Conservation (phyloP, 164 flowering plant species). For the Cinnamomum micranthum region DNA sequence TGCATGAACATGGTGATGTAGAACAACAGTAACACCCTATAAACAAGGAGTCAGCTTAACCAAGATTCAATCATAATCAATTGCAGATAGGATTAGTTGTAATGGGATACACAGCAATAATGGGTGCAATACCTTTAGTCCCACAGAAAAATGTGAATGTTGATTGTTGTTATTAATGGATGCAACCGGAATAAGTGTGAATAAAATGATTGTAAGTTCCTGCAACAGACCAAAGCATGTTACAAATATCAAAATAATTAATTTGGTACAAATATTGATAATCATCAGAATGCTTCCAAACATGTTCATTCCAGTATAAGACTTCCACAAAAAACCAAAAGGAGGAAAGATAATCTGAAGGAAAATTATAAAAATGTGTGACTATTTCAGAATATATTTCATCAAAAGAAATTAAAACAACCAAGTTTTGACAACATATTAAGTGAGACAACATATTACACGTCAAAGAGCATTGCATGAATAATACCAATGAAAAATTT, state of each 20-base stretch:
- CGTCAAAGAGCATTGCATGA: no score
- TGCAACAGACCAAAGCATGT: slow-evolving; percentile 25
- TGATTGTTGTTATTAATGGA: slow-evolving; percentile 54
- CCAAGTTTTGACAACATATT: no score
- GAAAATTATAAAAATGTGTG: no score
- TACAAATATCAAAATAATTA: slow-evolving; percentile 2
- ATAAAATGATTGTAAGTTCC: slow-evolving; percentile 72
- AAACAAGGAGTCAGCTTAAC: not conserved
- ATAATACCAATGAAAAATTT: no score
- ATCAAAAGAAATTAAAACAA: no score
- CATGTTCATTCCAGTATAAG: not conserved
- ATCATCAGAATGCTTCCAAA: not conserved
- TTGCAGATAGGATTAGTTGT: not conserved
- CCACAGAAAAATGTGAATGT: slow-evolving; percentile 56
- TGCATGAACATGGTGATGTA: not conserved
- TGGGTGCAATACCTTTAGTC: slow-evolving; percentile 59
- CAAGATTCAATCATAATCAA: not conserved
- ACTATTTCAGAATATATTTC: no score
- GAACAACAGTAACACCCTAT: not conserved
- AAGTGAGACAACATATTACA: no score
- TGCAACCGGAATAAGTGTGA: slow-evolving; percentile 84
- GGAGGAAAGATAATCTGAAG: no score
- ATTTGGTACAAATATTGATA: no score
- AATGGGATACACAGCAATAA: not conserved
- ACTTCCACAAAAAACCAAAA: not conserved